These are phyloP conservation scores for Thuidium tamariscinum DNA, from an alignment of 225 moss, liverwort and hornwort genomes.

Conservation along the genomic window DNA sequence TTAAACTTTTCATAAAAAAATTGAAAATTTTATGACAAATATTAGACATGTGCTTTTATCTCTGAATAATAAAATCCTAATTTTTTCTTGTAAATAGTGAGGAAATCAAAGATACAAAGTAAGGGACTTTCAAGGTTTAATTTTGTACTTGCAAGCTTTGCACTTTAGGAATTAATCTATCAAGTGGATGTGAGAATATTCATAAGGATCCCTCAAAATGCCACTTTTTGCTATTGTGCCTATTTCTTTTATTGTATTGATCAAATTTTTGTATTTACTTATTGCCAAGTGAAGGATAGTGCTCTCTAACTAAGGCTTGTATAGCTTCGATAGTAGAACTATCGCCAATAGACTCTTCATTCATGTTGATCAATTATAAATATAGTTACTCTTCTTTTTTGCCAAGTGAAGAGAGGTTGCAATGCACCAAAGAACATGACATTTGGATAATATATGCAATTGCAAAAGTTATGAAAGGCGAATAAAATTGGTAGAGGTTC, in stretches of 20 bases:
- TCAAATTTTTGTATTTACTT: neutral
- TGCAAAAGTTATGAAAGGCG: neutral
- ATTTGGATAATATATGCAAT: neutral
- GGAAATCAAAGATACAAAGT: neutral
- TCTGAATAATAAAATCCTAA: neutral
- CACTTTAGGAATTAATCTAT: neutral
- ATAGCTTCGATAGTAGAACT: too few relatives aligned
- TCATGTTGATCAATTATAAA: too few relatives aligned
- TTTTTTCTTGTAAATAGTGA: neutral
- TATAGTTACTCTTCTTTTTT: too few relatives aligned
- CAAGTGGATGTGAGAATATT: fast-evolving
- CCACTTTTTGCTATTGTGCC: fast-evolving
- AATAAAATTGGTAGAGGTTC: fast-evolving
- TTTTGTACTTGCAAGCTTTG: fast-evolving
- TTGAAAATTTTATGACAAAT: neutral
- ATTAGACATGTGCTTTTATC: neutral
- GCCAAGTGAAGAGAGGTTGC: too few relatives aligned
- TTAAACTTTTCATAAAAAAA: neutral
- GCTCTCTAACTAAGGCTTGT: too few relatives aligned
- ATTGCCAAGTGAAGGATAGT: fast-evolving
- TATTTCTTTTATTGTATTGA: fast-evolving
- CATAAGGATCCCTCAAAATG: fast-evolving
- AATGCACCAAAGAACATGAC: fast-evolving
- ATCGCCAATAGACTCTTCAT: too few relatives aligned
- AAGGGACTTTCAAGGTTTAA: neutral